Evolutionary conservation across 176 grass and related monocot genomes (phyloP).

Genomic region (Rhynchospora pubera): DNA sequence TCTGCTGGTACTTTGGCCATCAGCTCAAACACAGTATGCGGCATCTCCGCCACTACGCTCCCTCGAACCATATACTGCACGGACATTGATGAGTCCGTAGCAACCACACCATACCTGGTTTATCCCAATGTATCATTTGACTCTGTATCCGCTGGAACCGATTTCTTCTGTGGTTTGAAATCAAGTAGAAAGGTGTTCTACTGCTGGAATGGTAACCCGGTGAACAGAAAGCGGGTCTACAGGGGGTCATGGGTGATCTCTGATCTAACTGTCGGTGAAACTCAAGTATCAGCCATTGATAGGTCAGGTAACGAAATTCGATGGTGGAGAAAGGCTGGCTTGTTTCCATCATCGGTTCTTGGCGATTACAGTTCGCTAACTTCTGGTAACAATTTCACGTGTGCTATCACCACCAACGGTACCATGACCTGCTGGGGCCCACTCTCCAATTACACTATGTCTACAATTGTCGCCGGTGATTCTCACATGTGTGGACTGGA

Average conservation of each 20-base stretch:
- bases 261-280: constrained; percentile 47
- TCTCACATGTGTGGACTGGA: constrained; percentile 40
- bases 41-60: constrained; percentile 11
- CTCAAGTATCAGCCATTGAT: constrained; percentile 55
- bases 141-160: constrained; percentile 44
- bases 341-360: not conserved
- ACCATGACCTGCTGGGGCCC: constrained; percentile 60
- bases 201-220: constrained; percentile 46
- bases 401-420: constrained; percentile 30
- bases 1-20: constrained; percentile 57
- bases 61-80: constrained; percentile 24
- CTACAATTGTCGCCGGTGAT: constrained; percentile 41
- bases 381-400: constrained; percentile 62
- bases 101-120: constrained; percentile 5
- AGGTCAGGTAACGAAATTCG: not conserved
- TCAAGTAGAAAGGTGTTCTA: constrained; percentile 35
- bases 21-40: constrained; percentile 41
- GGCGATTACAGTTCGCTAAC: constrained; percentile 46
- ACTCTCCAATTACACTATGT: constrained; percentile 8
- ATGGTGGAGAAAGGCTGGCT: constrained; percentile 41
- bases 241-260: not conserved
- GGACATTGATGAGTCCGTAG: not conserved
- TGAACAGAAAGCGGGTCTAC: constrained; percentile 42
- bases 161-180: constrained; percentile 40
- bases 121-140: constrained; percentile 28